Evolutionary conservation across 805 yeast genomes (phyloP).

Genomic region (Isabelozyma gotoi): DNA sequence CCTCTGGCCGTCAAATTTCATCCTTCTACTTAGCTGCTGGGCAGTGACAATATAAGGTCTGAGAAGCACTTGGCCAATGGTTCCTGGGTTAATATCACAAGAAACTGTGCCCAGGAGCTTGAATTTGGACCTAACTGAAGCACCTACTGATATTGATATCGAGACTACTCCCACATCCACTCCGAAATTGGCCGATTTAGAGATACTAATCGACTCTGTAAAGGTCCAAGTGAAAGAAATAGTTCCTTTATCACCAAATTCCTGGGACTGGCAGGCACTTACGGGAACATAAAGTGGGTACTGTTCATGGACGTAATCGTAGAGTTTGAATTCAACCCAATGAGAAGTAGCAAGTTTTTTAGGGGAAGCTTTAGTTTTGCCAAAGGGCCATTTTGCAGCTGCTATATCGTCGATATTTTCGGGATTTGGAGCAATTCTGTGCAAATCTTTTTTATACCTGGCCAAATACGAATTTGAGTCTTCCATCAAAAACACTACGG

Average conservation of each 20-base stretch:
- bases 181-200: neutral
- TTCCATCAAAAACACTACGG: neutral
- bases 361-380: neutral
- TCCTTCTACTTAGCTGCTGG: conserved; percentile 9
- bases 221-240: conserved; percentile 5
- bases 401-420: conserved; percentile 4
- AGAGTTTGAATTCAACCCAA: conserved; percentile 11
- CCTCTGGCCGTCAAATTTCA: conserved; percentile 8
- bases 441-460: neutral
- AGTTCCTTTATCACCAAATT: conserved; percentile 13
- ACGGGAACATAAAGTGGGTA: conserved; percentile 12
- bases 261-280: conserved; percentile 13
- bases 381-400: neutral
- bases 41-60: conserved; percentile 14
- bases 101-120: neutral
- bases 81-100: conserved; percentile 6
- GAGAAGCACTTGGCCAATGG: conserved; percentile 18
- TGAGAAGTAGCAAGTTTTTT: neutral
- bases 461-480: conserved; percentile 1
- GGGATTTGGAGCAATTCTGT: neutral
- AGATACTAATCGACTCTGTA: neutral
- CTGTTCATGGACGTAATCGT: neutral
- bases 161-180: neutral
- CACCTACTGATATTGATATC: neutral
- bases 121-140: neutral